Base-by-base conservation (phyloP, 306 rosid genomes). In the Benincasa hispida region DNA sequence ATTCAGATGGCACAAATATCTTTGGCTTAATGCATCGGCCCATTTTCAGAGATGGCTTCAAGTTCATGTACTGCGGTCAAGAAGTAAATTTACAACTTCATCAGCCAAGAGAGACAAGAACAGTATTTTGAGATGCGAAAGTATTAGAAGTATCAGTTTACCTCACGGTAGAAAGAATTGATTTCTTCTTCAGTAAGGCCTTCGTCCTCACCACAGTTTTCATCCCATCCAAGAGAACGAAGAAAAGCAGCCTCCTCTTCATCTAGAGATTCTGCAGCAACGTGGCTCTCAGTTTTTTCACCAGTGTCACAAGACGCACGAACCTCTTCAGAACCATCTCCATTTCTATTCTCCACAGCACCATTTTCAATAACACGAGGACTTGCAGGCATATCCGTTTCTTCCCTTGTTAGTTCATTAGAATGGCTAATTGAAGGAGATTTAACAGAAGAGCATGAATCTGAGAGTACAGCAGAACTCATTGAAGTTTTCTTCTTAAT, bases 141-240 rank as follows among this genome's bases (percentile, higher is more conserved):
- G 61, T 47, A 51, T 51, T 50, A 73, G n/a, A 14, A 60, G 18
- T 73, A 24, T 51, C 48, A 72, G 74, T 84, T 83, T 78, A 95
- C 99, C 91, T 86, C 87, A 81, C 85, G 90, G 83, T 81, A 87
- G 75, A 95, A 95, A 27, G 91, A 76, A 86, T 78, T 88, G 74
- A 95, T 95, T 89, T 95, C 99, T 85, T 95, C 99, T 75, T 95
- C 98, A 2, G 99, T 95, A 28, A 92, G 96, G 51, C 96, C 99
- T 50, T 78, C 99, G 78, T 94, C 97, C 85, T 93, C 98, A 67
- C 90, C 96, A 77, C 87, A 84, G 85, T 83, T 86, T 83, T 95
- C 99, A 58, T 88, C 97, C 99, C 99, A 95, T 72, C 99, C 99
- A 81, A 94, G 98, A 63, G 99, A 95, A 60, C 93, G 92, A 72